Evolutionary conservation across 371 early-diverging fungal species (phyloP), one percentile per base, ranked within the genome.

Genomic region (Mortierella sp.): DNA sequence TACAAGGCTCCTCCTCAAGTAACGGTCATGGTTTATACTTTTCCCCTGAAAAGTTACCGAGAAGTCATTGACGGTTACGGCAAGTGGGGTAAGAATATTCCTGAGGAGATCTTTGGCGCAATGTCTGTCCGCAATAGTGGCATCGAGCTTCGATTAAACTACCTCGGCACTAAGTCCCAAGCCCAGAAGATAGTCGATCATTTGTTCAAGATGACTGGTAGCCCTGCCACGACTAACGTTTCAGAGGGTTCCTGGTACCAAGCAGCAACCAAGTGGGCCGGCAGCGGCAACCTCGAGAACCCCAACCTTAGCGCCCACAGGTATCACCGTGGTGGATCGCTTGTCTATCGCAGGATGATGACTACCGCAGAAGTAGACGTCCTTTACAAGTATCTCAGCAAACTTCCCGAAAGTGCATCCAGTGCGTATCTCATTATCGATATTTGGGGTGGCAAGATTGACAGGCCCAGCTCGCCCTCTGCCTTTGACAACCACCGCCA

Each of bases 161-260:
- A 57, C 67, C 70, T 72, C 46, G 79, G 79, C 19, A 2, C 64
- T 11, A 70, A 72, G 63, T 29, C 44, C 44, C 11, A 71, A 1
- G 79, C 73, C 28, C 70, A 66, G 37, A 53, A 26, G 9, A 23
- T 26, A 21, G 53, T 19, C 19, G 21, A 53, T 9, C 21, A 2
- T n/a, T 50, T 50, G 50, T 50, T n/a, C 21, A 5, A 3, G 50
- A 50, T 4, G 50, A 50, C 21, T 50, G 50, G 50, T 57, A 77
- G 0, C 65, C 75, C 83, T 0, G 67, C 83, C 0, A 84, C 83
- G 60, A 53, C 84, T 58, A 64, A 82, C 63, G 86, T 86, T 1
- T 76, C 81, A 21, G 53, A 53, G 53, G 53, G 53, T 23, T 23
- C 53, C 11, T 53, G 53, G 53, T 26, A 23, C 53, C 23, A 53